Percentiles rank a stretch among this genome's conserved stretches.
Conservation (phyloP, 768 basidiomycete genomes). For the Mrakia blollopis region DNA sequence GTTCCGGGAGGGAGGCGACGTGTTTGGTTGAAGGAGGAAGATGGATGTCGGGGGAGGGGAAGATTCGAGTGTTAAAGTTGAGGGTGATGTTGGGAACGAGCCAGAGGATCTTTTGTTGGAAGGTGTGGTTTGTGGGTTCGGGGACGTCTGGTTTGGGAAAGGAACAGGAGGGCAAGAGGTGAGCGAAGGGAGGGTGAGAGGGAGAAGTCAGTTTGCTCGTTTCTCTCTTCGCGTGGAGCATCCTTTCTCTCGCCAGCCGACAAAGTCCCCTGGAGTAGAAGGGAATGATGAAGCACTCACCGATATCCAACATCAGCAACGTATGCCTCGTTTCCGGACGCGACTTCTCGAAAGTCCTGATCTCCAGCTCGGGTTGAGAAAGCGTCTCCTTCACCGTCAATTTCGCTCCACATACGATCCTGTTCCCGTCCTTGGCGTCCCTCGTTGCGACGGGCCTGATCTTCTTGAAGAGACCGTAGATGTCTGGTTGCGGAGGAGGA, state of each 20-base stretch:
- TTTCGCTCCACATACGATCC: constrained; percentile 11
- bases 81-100: constrained; percentile 82
- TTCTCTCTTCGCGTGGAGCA: no score
- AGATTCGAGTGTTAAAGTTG: constrained; percentile 49
- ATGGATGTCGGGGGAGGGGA: constrained; percentile 37
- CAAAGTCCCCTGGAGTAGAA: no score
- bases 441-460: neutral
- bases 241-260: no score
- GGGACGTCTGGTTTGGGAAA: constrained; percentile 65
- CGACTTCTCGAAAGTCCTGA: constrained; percentile 77
- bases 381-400: constrained; percentile 26
- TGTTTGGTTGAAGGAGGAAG: constrained; percentile 25
- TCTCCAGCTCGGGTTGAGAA: constrained; percentile 27
- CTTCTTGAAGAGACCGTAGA: constrained; percentile 28
- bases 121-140: constrained; percentile 60
- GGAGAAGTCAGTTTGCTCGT: neutral
- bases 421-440: constrained; percentile 11
- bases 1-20: constrained; percentile 34
- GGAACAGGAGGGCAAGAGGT: no score
- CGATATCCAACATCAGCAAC: constrained; percentile 80
- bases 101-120: constrained; percentile 76
- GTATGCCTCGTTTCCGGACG: constrained; percentile 64
- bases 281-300: constrained; percentile 50
- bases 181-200: neutral
- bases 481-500: constrained; percentile 9